Base-by-base conservation (phyloP, 2,329 filamentous ascomycete genomes). In the Alternaria longipes region DNA sequence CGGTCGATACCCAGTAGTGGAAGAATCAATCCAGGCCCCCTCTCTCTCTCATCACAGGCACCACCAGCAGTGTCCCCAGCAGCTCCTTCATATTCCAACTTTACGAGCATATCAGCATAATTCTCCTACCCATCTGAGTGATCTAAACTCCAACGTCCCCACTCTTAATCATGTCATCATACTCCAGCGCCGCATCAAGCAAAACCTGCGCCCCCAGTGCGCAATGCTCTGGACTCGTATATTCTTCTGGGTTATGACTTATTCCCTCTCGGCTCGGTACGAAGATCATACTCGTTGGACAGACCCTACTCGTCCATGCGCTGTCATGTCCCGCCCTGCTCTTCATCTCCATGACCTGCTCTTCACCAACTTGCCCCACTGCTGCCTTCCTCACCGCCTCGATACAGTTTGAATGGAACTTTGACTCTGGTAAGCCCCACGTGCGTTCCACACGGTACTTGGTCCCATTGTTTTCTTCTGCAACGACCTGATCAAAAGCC, bases 151-250 rank as follows among this genome's bases (percentile, higher is more conserved):
- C 26, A 36, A 41, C 32, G 26, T 47, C 24, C 26, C 49, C 49
- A 38, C 26, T 47, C 16, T 24, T 41, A 14, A 54, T 41, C 18
- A 9, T 28, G 6, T 14, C 12, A 36, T 59, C 51, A 42, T 55
- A 59, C 28, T 5, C 6, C 20, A 55, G 22, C 20, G 55, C 68
- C 1, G 73, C 59, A 28, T 83, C 81, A 38, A 84, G 71, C 61
- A 86, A 60, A 3, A 84, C 78, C 67, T 85, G 83, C 5, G 80
- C 79, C 0, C 80, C 81, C 50, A 82, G 66, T 5, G 76, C 76
- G 70, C 81, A 83, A 58, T 80, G 78, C 59, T 81, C 78, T 0
- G 79, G 79, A 54, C 72, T 79, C 14, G 78, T 79, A 54, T 77
- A 82, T 65, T 82, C 81, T 4, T 76, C 69, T 8, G 81, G 81